Evolutionary conservation across 2,329 filamentous ascomycete species (phyloP), one percentile per base, ranked within the genome.

Genomic region (Colletotrichum sp.): DNA sequence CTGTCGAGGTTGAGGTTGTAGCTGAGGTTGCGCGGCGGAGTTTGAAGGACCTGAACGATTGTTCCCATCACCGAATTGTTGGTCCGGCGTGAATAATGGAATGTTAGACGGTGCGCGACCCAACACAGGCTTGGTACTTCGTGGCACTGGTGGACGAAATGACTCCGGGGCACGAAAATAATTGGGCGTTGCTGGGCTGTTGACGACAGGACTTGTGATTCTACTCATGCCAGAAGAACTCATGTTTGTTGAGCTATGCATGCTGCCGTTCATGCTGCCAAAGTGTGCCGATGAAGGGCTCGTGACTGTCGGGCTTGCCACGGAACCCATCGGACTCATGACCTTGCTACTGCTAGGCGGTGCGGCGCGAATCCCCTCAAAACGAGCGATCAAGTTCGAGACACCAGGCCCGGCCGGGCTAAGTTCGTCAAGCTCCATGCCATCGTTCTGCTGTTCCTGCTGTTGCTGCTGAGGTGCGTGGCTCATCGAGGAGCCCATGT

Each of bases 321-420:
- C 80, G 60, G 79, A 75, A 60, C 78, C 79, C 16, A 81, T 77
- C 60, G 82, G 76, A 68, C 79, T 84, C 64, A 80, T 78, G 70
- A 79, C 77, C 28, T 75, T 76, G 63, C 80, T 82, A 49, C 80
- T 81, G 36, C 78, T 79, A 10, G 83, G 83, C 70, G 85, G 81
- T 8, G 82, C 52, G 82, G 84, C 52, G 81, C 81, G 78, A 82
- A 84, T 63, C 79, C 82, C 71, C 69, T 87, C 85, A 78, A 87
- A 87, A 66, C 86, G 85, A 65, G 85, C 84, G 72, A 86, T 83
- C 63, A 87, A 77, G 62, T 84, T 84, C 62, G 84, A 82, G 66
- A 86, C 85, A 52, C 83, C 82, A 39, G 80, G 78, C 28, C 80
- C 79, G 26, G 77, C 66, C 9, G 76, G 66, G 18, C 70, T 57